phyloP scores from a whole-genome alignment of 176 grass and related monocot species.

The Elymus sibiricus region DNA sequence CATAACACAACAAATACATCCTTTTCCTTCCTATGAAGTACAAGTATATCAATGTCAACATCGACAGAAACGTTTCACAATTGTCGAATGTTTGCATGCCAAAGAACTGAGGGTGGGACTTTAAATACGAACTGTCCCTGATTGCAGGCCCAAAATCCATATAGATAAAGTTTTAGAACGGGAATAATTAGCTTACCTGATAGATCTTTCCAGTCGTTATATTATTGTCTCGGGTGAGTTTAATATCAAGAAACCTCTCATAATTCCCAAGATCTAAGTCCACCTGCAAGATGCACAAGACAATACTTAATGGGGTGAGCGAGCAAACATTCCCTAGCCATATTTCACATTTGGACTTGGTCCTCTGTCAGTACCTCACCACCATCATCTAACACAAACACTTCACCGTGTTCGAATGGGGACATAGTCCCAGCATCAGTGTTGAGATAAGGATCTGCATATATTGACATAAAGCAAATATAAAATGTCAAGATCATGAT shows the following conservation, averaged over 20 bases:
- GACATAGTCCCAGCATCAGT: slow-evolving; percentile 72
- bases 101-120: background rate
- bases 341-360: slow-evolving; percentile 10
- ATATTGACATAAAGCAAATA: slow-evolving; percentile 22
- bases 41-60: slow-evolving; percentile 4
- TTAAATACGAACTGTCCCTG: background rate
- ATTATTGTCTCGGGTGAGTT: slow-evolving; percentile 69
- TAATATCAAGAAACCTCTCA: slow-evolving; percentile 73
- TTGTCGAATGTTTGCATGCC: slow-evolving; percentile 14
- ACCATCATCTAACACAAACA: slow-evolving; percentile 71
- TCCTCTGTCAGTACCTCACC: slow-evolving; percentile 45
- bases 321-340: background rate
- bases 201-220: slow-evolving; percentile 83
- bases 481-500: slow-evolving; percentile 33
- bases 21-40: slow-evolving; percentile 23
- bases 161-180: too few species aligned
- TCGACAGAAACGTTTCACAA: background rate
- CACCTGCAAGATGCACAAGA: slow-evolving; percentile 41
- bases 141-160: too few species aligned
- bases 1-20: slow-evolving; percentile 18
- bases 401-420: slow-evolving; percentile 62
- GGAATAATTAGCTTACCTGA: slow-evolving; percentile 34
- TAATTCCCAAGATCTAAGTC: slow-evolving; percentile 81
- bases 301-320: background rate
- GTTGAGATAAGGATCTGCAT: slow-evolving; percentile 60